These are phyloP conservation scores for Halteria grandinella DNA, from an alignment of 73 alveolate species.

Conservation along the genomic window DNA sequence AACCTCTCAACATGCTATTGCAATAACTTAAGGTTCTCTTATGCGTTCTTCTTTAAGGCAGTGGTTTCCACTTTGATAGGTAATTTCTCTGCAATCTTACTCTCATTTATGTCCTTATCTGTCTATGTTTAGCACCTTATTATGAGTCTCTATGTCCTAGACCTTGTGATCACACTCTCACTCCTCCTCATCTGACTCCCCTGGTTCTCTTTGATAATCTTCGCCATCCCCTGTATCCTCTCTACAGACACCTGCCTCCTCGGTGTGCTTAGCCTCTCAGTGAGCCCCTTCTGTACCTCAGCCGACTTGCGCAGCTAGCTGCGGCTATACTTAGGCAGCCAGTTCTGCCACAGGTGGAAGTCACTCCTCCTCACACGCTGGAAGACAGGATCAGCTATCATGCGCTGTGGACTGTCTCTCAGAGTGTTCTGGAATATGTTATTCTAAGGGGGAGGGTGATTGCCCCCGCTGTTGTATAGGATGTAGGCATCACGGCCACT, in stretches of 20 bases:
- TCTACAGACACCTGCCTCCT: conserved; percentile 1
- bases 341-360: conserved; percentile 26
- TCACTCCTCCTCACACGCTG: conserved; percentile 7
- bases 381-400: conserved; percentile 17
- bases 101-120: too few relatives aligned
- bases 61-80: too few relatives aligned
- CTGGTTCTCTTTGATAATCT: too few relatives aligned
- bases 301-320: conserved; percentile 11
- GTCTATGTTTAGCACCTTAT: too few relatives aligned
- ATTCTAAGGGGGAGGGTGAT: conserved; percentile 16
- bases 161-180: too few relatives aligned
- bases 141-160: too few relatives aligned
- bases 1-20: too few relatives aligned
- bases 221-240: too few relatives aligned
- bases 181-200: too few relatives aligned
- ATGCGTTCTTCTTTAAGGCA: too few relatives aligned
- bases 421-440: conserved; percentile 13
- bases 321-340: conserved; percentile 10
- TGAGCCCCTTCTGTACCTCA: not conserved
- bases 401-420: conserved; percentile 10
- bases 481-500: conserved; percentile 75
- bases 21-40: too few relatives aligned
- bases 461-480: conserved; percentile 69
- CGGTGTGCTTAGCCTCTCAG: conserved; percentile 45
- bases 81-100: too few relatives aligned